These are phyloP conservation scores for Conticribra weissflogii DNA, from an alignment of 108 stramenopile genomes.

Conservation along the genomic window DNA sequence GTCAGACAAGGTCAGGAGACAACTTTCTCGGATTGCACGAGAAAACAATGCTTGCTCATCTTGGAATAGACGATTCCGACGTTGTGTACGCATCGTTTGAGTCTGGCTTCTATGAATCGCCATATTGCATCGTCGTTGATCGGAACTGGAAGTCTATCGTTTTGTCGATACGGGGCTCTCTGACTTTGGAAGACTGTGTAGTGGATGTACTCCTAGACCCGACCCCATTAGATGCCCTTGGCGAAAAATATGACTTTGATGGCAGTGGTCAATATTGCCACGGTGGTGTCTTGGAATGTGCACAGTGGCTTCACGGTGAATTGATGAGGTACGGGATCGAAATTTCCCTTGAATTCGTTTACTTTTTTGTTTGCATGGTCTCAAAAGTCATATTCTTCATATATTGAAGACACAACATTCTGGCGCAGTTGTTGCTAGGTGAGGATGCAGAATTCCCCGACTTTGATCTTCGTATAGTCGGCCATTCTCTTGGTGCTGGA, in stretches of 20 bases:
- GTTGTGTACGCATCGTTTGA: constrained; percentile 89
- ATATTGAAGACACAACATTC: constrained; percentile 53
- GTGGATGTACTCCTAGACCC: constrained; percentile 91
- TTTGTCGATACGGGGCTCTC: constrained; percentile 92
- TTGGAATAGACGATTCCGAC: constrained; percentile 76
- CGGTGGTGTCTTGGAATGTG: constrained; percentile 79
- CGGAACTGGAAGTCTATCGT: constrained; percentile 84
- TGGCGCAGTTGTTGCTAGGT: constrained; percentile 65
- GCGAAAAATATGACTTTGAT: constrained; percentile 85
- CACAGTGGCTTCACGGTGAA: constrained; percentile 82
- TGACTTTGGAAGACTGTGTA: constrained; percentile 95
- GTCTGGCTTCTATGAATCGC: constrained; percentile 76
- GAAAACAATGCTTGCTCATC: constrained; percentile 72
- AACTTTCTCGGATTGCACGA: constrained; percentile 79
- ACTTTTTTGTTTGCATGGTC: not conserved
- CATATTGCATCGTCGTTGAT: constrained; percentile 94
- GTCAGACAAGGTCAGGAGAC: constrained; percentile 55
- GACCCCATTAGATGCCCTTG: constrained; percentile 71
- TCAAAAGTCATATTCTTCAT: constrained; percentile 9
- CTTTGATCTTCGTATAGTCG: constrained; percentile 85
- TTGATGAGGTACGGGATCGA: constrained; percentile 55
- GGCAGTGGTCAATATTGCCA: constrained; percentile 86
- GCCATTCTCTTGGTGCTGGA: constrained; percentile 95
- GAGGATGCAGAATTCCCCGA: constrained; percentile 63
- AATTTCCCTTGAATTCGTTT: constrained; percentile 1